Evolutionary conservation across 352 stramenopile genomes (phyloP).

Genomic region (Phytophthora fragariae): DNA sequence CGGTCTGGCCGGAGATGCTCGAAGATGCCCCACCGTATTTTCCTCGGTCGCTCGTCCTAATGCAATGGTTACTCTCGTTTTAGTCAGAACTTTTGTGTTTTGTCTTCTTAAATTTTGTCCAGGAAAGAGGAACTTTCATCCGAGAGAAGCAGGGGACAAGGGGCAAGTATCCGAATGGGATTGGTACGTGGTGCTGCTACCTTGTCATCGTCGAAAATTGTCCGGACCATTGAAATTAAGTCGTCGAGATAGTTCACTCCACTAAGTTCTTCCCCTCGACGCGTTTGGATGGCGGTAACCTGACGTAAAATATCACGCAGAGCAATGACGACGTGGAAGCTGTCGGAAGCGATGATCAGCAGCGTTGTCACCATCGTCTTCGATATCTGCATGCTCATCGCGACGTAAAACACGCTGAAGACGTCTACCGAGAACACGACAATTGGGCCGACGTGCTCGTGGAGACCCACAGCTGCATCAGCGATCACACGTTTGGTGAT

Average conservation of each 20-base stretch:
- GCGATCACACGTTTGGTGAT: slow-evolving; percentile 25
- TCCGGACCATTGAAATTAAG: neutral
- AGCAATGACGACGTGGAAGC: slow-evolving; percentile 4
- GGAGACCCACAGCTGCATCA: slow-evolving; percentile 4
- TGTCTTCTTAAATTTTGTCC: neutral
- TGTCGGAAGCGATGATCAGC: slow-evolving; percentile 11
- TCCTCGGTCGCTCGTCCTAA: neutral
- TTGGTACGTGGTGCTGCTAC: too few relatives aligned
- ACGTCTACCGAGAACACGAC: slow-evolving; percentile 37
- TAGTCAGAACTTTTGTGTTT: neutral
- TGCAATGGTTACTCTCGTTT: neutral
- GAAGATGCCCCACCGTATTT: neutral
- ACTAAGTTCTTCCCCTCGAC: neutral
- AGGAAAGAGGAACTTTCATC: slow-evolving; percentile 8
- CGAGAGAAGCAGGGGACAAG: neutral
- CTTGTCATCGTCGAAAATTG: neutral
- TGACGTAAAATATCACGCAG: slow-evolving; percentile 11
- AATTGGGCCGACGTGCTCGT: slow-evolving; percentile 25
- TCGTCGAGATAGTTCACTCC: slow-evolving; percentile 4
- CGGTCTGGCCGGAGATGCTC: neutral
- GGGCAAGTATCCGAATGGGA: slow-evolving; percentile 1
- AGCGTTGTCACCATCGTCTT: slow-evolving; percentile 7
- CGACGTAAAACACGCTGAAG: slow-evolving; percentile 36
- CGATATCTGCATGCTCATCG: slow-evolving; percentile 35
- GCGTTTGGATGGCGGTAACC: neutral